Percentiles rank a stretch among this genome's conserved stretches.
Conservation (phyloP, 2,329 filamentous ascomycete genomes). For the Pyrenochaeta sp. region DNA sequence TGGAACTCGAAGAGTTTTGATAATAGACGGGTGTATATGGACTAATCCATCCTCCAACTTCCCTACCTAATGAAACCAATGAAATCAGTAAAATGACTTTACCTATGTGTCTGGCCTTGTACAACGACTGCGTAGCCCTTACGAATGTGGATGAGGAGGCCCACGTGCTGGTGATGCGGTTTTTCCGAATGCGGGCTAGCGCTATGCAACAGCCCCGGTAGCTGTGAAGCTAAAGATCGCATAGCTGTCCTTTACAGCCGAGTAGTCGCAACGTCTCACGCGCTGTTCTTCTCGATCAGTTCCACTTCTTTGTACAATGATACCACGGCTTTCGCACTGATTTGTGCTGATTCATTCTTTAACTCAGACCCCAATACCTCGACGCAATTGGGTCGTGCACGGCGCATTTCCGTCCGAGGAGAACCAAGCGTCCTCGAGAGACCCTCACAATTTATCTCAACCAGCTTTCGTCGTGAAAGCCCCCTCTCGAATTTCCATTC, state of each 20-base stretch:
- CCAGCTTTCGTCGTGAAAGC: too few species aligned
- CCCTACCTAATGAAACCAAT: too few species aligned
- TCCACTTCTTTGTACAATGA: conserved; percentile 33
- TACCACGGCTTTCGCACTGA: conserved; percentile 28
- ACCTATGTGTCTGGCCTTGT: too few species aligned
- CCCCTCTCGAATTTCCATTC: conserved; percentile 5
- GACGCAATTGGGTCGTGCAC: conserved; percentile 21
- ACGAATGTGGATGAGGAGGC: conserved; percentile 1
- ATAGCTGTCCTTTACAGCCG: conserved; percentile 46
- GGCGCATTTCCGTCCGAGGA: too few species aligned
- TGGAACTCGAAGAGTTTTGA: too few species aligned
- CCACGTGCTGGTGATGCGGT: conserved; percentile 21
- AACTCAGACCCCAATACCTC: conserved; percentile 5
- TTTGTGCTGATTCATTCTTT: conserved; percentile 32
- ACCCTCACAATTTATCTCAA: too few species aligned
- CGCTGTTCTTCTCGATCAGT: conserved; percentile 21
- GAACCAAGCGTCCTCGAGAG: too few species aligned
- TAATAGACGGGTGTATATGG: too few species aligned
- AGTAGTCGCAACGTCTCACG: conserved; percentile 30
- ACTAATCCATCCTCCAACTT: too few species aligned
- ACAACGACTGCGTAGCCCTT: too few species aligned
- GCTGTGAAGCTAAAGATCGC: conserved; percentile 29
- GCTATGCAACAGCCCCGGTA: conserved; percentile 12
- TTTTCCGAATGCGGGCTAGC: conserved; percentile 23
- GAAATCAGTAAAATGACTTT: too few species aligned